Evolutionary conservation across 805 yeast genomes (phyloP).

Genomic region (Cyberlindnera misumaiensis): DNA sequence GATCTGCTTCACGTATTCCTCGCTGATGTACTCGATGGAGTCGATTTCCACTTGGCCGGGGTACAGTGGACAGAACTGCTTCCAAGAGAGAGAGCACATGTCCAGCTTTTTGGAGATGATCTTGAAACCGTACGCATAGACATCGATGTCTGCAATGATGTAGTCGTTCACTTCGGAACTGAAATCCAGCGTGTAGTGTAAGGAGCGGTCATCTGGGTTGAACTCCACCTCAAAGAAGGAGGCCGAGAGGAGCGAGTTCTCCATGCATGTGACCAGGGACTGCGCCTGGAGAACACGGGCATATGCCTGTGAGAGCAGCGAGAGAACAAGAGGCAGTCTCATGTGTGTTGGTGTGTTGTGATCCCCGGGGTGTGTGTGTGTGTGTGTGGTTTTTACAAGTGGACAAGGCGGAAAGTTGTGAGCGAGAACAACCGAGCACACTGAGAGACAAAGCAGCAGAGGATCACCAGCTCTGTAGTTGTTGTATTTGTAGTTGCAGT

Average conservation of each 20-base stretch:
- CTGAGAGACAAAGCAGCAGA: no score
- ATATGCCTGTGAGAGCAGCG: background rate
- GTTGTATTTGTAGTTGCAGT: no score
- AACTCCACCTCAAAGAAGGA: slow-evolving; percentile 67
- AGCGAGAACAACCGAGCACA: no score
- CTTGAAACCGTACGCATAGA: slow-evolving; percentile 81
- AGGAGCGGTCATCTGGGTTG: slow-evolving; percentile 61
- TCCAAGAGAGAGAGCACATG: slow-evolving; percentile 61
- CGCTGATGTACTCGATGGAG: slow-evolving; percentile 53
- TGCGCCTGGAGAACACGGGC: slow-evolving; percentile 46
- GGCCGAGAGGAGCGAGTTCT: slow-evolving; percentile 65
- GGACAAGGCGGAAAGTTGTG: no score
- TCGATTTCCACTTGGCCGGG: slow-evolving; percentile 79
- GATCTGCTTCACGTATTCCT: slow-evolving; percentile 43
- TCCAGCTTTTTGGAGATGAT: slow-evolving; percentile 53
- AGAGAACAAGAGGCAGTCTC: background rate
- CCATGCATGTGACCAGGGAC: slow-evolving; percentile 84
- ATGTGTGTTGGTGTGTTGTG: background rate
- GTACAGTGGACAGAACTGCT: slow-evolving; percentile 83
- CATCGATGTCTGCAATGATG: slow-evolving; percentile 61
- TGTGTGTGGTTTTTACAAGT: background rate
- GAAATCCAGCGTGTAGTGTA: slow-evolving; percentile 64
- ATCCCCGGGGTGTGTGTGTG: background rate
- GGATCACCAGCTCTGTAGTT: no score
- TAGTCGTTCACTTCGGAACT: slow-evolving; percentile 61